Evolutionary conservation across 2,329 filamentous ascomycete genomes (phyloP).

Genomic region (Arthroderma sp.): DNA sequence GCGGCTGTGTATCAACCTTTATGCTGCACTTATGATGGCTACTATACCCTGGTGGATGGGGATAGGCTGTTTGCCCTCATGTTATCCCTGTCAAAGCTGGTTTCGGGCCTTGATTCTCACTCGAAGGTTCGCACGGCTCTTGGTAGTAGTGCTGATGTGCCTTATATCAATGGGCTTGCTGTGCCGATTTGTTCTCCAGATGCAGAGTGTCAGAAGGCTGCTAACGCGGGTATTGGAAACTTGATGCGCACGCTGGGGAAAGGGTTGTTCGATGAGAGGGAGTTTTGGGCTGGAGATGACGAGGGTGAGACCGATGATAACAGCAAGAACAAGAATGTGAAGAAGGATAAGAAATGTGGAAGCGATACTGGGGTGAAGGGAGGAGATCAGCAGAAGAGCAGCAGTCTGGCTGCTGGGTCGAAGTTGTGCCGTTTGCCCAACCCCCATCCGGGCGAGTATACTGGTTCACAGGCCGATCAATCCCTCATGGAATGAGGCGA

Average conservation of each 20-base stretch:
- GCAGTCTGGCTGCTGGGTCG: neutral
- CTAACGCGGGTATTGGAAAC: neutral
- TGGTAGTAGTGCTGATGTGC: conserved; percentile 4
- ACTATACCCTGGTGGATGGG: conserved; percentile 7
- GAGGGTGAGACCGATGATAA: neutral
- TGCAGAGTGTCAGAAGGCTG: conserved; percentile 3
- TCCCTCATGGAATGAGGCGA: conserved; percentile 12
- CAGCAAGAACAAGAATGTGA: neutral
- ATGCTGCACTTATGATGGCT: conserved; percentile 9
- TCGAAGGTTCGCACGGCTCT: conserved; percentile 7
- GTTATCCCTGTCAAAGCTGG: conserved; percentile 8
- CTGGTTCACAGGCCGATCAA: conserved; percentile 14
- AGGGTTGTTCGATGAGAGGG: neutral
- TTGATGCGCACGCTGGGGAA: neutral
- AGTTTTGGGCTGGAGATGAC: neutral
- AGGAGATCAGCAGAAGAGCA: neutral
- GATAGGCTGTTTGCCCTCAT: conserved; percentile 8
- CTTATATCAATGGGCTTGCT: conserved; percentile 9
- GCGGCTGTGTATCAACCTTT: conserved; percentile 8
- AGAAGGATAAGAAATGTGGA: neutral
- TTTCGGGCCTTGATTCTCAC: conserved; percentile 5
- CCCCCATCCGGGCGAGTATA: conserved; percentile 7
- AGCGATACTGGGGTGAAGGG: neutral
- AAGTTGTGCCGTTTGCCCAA: conserved; percentile 13
- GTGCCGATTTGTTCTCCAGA: conserved; percentile 9